Conservation (phyloP, 2,329 filamentous ascomycete genomes). For the Colletotrichum tofieldiae region DNA sequence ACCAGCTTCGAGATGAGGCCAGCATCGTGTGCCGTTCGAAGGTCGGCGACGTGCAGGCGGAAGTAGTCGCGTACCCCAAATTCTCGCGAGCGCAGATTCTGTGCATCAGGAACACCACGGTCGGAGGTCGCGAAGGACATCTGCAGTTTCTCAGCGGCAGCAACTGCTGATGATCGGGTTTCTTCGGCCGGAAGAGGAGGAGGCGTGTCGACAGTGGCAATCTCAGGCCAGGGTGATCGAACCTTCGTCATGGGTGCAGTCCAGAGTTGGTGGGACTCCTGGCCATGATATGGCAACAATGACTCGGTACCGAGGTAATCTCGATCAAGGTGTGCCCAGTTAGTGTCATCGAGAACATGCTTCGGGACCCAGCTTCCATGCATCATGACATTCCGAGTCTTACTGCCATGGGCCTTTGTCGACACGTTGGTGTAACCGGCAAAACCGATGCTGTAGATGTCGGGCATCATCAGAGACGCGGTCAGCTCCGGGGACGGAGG, state of each 20-base stretch:
- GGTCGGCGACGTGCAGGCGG: background rate
- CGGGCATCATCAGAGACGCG: constrained; percentile 4
- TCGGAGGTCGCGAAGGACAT: background rate
- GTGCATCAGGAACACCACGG: background rate
- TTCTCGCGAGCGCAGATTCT: background rate
- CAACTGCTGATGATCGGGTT: no score
- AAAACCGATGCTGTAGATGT: constrained; percentile 9
- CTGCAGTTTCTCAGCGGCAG: no score
- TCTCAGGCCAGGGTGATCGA: background rate
- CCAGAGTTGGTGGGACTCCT: background rate
- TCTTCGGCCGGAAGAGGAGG: fast-evolving
- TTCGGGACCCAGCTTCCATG: background rate
- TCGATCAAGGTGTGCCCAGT: background rate
- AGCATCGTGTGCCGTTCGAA: background rate
- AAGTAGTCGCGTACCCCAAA: background rate
- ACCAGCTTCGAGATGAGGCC: background rate
- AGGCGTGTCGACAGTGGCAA: background rate
- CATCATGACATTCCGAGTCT: background rate
- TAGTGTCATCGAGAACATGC: background rate
- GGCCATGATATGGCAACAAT: background rate
- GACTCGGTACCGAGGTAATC: background rate
- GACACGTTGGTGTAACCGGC: background rate
- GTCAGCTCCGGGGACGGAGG: background rate
- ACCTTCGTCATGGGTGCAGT: background rate
- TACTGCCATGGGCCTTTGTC: fast-evolving